Conservation (phyloP, 2,329 filamentous ascomycete genomes). For the Cephalotrichum gorgonifer region DNA sequence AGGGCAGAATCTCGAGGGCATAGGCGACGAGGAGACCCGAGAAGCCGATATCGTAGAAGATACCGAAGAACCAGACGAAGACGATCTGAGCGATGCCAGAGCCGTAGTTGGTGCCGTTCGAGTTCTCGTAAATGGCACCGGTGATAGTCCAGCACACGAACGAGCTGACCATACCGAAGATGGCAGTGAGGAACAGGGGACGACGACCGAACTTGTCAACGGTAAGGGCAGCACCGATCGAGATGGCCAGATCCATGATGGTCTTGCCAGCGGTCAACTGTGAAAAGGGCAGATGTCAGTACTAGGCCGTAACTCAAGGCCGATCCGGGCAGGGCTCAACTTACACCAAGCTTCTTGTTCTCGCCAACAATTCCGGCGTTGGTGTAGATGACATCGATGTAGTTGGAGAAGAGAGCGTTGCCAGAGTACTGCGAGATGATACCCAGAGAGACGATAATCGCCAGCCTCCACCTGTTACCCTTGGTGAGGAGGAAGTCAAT, state of each 20-base stretch:
- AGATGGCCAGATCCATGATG: slow-evolving; percentile 47
- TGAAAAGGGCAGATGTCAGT: background rate
- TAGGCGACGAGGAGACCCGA: slow-evolving; percentile 48
- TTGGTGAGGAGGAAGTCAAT: slow-evolving; percentile 50
- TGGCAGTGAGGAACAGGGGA: slow-evolving; percentile 40
- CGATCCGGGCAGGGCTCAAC: too few species aligned
- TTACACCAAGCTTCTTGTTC: slow-evolving; percentile 43
- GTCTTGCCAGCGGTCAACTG: slow-evolving; percentile 43
- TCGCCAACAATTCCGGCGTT: slow-evolving; percentile 49
- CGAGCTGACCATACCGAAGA: slow-evolving; percentile 35
- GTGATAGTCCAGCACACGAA: slow-evolving; percentile 40
- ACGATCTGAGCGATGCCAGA: slow-evolving; percentile 45
- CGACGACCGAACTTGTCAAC: slow-evolving; percentile 42
- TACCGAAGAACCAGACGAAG: slow-evolving; percentile 48
- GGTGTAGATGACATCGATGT: slow-evolving; percentile 52
- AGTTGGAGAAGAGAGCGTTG: slow-evolving; percentile 58
- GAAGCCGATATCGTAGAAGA: slow-evolving; percentile 51
- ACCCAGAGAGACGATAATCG: slow-evolving; percentile 51
- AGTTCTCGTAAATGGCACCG: slow-evolving; percentile 42
- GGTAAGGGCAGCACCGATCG: slow-evolving; percentile 38
- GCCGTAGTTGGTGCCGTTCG: slow-evolving; percentile 25
- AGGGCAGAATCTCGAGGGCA: slow-evolving; percentile 49
- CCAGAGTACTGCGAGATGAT: slow-evolving; percentile 60
- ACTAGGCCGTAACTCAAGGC: too few species aligned
- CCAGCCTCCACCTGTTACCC: slow-evolving; percentile 54